These are phyloP conservation scores for Linnemannia exigua DNA, from an alignment of 192 early-diverging fungal species.

Conservation along the genomic window DNA sequence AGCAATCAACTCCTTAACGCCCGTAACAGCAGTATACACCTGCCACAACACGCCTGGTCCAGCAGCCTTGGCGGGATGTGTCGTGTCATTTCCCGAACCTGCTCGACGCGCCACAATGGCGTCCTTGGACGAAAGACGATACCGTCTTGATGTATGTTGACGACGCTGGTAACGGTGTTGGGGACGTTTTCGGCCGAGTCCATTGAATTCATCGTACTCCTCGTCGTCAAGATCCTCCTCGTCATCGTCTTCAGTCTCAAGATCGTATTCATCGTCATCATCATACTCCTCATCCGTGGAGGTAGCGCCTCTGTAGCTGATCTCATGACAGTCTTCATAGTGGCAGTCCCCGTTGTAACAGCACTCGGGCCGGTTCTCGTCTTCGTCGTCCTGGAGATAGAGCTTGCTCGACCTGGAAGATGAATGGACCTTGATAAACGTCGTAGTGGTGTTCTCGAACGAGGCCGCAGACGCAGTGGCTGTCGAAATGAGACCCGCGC, in stretches of 20 bases:
- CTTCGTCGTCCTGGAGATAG: conserved; percentile 6
- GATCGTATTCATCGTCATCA: conserved; percentile 21
- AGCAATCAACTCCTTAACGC: conserved; percentile 50
- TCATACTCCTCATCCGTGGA: not conserved
- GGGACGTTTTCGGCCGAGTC: not conserved
- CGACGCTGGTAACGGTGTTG: not conserved
- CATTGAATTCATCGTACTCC: conserved; percentile 31
- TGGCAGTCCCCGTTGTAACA: conserved; percentile 25
- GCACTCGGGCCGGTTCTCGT: conserved; percentile 15
- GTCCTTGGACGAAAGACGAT: conserved; percentile 36
- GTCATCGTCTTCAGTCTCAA: conserved; percentile 8
- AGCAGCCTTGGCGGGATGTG: not conserved
- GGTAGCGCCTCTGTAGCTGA: not conserved
- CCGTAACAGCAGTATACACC: conserved; percentile 52
- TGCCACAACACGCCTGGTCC: conserved; percentile 38
- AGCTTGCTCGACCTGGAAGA: not conserved
- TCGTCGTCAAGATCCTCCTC: conserved; percentile 15
- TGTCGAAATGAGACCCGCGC: conserved; percentile 21
- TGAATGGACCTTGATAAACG: conserved; percentile 41
- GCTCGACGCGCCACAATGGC: conserved; percentile 12
- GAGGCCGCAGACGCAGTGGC: conserved; percentile 11
- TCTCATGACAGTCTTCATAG: conserved; percentile 31
- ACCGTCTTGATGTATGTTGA: not conserved
- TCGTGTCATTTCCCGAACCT: not conserved
- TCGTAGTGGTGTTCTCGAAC: conserved; percentile 32